Evolutionary conservation across 768 basidiomycete genomes (phyloP), one percentile per base, ranked within the genome.

Genomic region (Lentinula guzmanii): DNA sequence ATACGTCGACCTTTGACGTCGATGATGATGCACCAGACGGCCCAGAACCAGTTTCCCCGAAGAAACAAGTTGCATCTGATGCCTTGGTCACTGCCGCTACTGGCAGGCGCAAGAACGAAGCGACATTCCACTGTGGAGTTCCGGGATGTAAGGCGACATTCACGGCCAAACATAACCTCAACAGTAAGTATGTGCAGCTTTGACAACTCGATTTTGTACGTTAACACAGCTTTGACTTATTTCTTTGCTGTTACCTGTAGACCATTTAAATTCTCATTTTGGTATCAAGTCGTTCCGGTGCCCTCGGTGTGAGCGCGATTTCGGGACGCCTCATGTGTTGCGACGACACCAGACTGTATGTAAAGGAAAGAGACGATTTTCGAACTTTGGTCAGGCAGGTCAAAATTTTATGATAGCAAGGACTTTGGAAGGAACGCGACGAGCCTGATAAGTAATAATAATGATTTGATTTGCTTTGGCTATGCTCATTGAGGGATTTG

Each of bases 261-360:
- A 56, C 43, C 61, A 62, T 37, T 7, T 56, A 15, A 62, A 62
- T 18, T 62, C 61, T 31, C 61, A 62, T 31, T 45, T n/a, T 34
- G 41, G 61, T n/a, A 62, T 62, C 31, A 55, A 51, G 24, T 28
- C 56, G 18, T 62, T 31, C 13, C 39, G 48, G 18, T 62, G 61
- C 39, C 16, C 39, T 10, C 33, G n/a, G 7, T 62, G 61, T 53
- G 34, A n/a, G 45, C 61, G 54, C 18, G 61, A 62, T 35, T 62
- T 62, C 37, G 61, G 61, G 5, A 62, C 61, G 2, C 5, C 54
- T 1, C 61, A 62, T 50, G 61, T 62, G 16, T 37, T 55, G 33
- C 11, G 21, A 8, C 61, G 61, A 46, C 61, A 62, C n/a, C 42
- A 11, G 24, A 42, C 24, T 11, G 45, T 18, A n/a, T 61, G 61